These are phyloP conservation scores for Hypoxylon sp. DNA, from an alignment of 2,329 filamentous ascomycete genomes.

Conservation along the genomic window DNA sequence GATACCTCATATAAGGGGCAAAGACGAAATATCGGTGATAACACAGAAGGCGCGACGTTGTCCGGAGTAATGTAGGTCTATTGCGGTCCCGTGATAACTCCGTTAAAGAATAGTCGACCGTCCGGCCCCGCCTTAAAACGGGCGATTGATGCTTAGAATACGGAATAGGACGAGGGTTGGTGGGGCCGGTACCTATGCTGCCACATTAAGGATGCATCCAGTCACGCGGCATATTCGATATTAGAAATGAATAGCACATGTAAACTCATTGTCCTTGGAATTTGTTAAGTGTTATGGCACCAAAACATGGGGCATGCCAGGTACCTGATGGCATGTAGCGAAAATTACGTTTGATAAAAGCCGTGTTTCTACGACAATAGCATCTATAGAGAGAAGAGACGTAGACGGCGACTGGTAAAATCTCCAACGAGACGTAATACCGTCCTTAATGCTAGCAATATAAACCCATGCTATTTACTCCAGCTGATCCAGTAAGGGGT, in stretches of 20 bases:
- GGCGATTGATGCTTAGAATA: neutral
- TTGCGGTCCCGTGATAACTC: neutral
- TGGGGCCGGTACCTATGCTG: neutral
- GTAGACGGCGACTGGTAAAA: neutral
- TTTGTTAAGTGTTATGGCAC: neutral
- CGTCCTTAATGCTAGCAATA: neutral
- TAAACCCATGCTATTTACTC: neutral
- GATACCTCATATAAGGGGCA: no score
- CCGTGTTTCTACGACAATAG: neutral
- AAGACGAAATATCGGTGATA: no score
- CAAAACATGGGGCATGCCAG: neutral
- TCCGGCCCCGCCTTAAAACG: conserved; percentile 2
- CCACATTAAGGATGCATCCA: neutral
- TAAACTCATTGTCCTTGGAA: neutral
- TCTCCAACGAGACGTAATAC: neutral
- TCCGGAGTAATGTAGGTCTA: neutral
- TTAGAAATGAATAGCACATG: neutral
- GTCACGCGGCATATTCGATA: neutral
- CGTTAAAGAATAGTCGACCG: neutral
- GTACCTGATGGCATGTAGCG: neutral
- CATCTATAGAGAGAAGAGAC: neutral
- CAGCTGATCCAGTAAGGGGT: neutral
- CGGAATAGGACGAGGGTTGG: neutral
- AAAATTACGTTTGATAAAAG: neutral
- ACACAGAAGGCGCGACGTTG: neutral